Base-by-base conservation (phyloP, 495 filamentous ascomycete species). In the Penicillium atrosanguineum region DNA sequence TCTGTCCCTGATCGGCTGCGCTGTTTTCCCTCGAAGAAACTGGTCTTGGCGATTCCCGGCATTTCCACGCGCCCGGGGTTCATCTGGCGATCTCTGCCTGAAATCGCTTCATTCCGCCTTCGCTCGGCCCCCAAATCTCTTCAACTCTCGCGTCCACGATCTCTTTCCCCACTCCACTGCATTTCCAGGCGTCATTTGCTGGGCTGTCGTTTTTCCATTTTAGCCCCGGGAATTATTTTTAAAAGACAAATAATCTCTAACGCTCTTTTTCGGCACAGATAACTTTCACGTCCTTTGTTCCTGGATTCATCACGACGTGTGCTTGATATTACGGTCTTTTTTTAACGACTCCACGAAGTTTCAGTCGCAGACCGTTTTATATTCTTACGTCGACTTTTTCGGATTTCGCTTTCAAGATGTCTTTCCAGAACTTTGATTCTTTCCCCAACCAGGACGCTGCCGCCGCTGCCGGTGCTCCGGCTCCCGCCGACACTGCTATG, bases 381-480 rank as follows among this genome's bases (percentile, higher is more conserved):
- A 69, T 64, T 52, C 46, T 68, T 65, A 60, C 56, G 49, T 67
- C 61, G 61, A 64, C 44, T 64, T 18, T 40, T 59, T 56, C 61
- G 57, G 44, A 59, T 65, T 59, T 60, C 62, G 67, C 53, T 58
- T 58, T 50, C 62, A 55, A 62, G 67, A 78, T 77, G 73, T 88
- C 79, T 67, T 84, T 80, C 68, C 79, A 82, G 64, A 82, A 82
- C 64, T 83, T 81, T 55, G 79, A 83, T 41, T 72, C 70, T 37
- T 79, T 79, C 59, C 78, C 77, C 49, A 79, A 79, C 68, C 78
- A 79, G 66, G 79, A 69, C 61, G 76, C 74, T 47, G 80, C 77
- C 53, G 79, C 78, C 53, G 72, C 78, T 52, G 67, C 81, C 52
- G 77, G 77, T 59, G 79, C 78, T 48, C 72, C 76, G 25, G 76